Percentiles rank a stretch among this genome's conserved stretches.
These are phyloP conservation scores for Penicillium digitatum DNA, from an alignment of 2,329 filamentous ascomycete genomes.

Conservation along the genomic window DNA sequence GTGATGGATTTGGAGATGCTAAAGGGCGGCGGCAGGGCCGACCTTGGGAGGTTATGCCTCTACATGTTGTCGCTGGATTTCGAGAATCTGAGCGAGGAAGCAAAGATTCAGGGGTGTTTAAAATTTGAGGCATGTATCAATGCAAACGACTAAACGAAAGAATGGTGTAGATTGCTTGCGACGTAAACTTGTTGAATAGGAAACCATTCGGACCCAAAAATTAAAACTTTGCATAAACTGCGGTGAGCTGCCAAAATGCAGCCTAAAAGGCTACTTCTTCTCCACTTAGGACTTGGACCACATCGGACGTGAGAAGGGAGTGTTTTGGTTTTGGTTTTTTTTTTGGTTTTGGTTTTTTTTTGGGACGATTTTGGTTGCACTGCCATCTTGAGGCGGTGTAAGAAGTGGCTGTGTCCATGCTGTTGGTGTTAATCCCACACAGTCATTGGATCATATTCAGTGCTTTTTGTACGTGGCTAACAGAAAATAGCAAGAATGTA, in stretches of 20 bases:
- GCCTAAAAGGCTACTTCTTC: neutral
- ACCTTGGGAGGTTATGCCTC: conserved; percentile 79
- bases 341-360: neutral
- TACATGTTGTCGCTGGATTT: conserved; percentile 78
- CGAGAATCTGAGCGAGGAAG: conserved; percentile 78
- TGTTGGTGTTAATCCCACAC: too few relatives aligned
- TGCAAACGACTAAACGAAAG: neutral
- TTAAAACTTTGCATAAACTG: conserved; percentile 2
- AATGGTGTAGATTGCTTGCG: neutral
- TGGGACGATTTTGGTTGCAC: neutral
- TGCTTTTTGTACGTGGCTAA: too few relatives aligned
- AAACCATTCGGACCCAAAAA: neutral
- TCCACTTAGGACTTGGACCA: conserved; percentile 1
- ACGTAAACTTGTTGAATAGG: neutral
- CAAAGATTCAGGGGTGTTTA: conserved; percentile 74
- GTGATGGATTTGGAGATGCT: conserved; percentile 42
- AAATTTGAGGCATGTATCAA: conserved; percentile 59
- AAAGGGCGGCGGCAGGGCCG: conserved; percentile 75
- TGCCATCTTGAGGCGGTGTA: neutral
- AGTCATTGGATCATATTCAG: too few relatives aligned
- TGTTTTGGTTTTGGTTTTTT: neutral
- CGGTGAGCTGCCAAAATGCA: conserved; percentile 11
- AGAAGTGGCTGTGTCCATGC: neutral
- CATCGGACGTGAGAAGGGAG: neutral
- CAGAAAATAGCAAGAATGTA: too few relatives aligned